A percentile compares a stretch with the other conserved stretches of the same genome.
Evolutionary conservation across 257 asterid species (phyloP).

Genomic region (Ilex asprella): DNA sequence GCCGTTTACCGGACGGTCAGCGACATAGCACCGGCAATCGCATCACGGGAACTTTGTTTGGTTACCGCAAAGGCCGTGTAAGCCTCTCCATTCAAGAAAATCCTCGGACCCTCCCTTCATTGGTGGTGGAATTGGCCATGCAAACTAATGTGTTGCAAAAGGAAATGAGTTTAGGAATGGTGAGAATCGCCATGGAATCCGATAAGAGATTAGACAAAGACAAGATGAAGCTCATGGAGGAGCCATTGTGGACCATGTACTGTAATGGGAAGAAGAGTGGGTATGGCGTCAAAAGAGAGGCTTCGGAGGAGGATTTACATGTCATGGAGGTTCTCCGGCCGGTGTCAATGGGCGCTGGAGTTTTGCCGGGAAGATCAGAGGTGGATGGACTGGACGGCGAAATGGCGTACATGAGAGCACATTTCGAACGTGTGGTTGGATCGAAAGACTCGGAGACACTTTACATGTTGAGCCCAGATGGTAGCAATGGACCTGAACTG

Average conservation of each 20-base stretch:
- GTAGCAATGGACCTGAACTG: constrained; percentile 73
- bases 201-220: constrained; percentile 28
- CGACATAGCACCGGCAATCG: constrained; percentile 26
- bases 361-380: constrained; percentile 55
- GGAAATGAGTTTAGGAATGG: constrained; percentile 46
- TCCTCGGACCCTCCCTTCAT: constrained; percentile 29
- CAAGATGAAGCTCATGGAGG: constrained; percentile 38
- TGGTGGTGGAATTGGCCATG: constrained; percentile 41
- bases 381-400: constrained; percentile 61
- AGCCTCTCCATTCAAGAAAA: constrained; percentile 39
- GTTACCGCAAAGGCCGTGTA: constrained; percentile 39
- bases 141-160: constrained; percentile 30
- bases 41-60: constrained; percentile 66
- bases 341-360: constrained; percentile 90
- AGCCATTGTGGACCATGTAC: constrained; percentile 80
- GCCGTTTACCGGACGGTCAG: constrained; percentile 39
- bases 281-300: constrained; percentile 53
- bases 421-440: constrained; percentile 70
- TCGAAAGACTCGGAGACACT: constrained; percentile 80
- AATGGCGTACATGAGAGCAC: constrained; percentile 71
- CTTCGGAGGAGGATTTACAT: constrained; percentile 61
- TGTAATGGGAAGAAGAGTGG: constrained; percentile 81
- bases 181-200: constrained; percentile 36
- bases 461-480: constrained; percentile 88
- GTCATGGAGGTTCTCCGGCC: constrained; percentile 76